Base-by-base conservation (phyloP, 2,329 filamentous ascomycete genomes). In the Amauroascus verrucosus region DNA sequence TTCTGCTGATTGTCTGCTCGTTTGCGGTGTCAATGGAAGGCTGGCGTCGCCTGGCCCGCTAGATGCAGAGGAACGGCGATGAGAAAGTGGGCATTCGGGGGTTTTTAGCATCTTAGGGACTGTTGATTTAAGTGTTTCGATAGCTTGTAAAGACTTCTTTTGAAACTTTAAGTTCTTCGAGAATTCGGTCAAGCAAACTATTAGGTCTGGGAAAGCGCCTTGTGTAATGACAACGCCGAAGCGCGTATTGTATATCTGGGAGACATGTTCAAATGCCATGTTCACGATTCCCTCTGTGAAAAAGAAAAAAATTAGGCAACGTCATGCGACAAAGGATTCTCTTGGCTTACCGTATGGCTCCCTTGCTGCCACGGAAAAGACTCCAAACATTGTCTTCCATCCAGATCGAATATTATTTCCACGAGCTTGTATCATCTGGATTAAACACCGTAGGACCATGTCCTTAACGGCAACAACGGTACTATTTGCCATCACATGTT, bases 361-460 rank as follows among this genome's bases (percentile, higher is more conserved):
- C 57, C 85, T 80, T 16, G 94, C 93, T 26, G 94, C 93, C 35
- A 97, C 89, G 1, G 91, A 96, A 65, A 98, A 98, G 28, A 96
- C 91, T 3, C 91, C 93, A 70, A 99, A 97, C 91, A 99, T 98
- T 18, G 94, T 97, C 66, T 93, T 85, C 93, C 93, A 99, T 4
- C 93, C 93, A 37, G 90, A 96, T 50, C 91, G 84, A 64, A 99
- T 98, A 62, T 97, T 97, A 69, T 96, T 86, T 5, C 94, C 94
- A 54, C 88, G 81, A 30, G 91, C 90, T 72, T 98, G 93, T 46
- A 98, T 95, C 94, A 99, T 98, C 70, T 99, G 94, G 54, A 96
- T 94, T 57, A 99, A 75, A 66, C 94, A 99, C 41, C 91, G 83
- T 22, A 99, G 75, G 44, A 95, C 88, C 85, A 98, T 91, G 62